Evolutionary conservation across 176 grass and related monocot genomes (phyloP), one percentile per base, ranked within the genome.

Genomic region (Echinochloa phyllopogon): DNA sequence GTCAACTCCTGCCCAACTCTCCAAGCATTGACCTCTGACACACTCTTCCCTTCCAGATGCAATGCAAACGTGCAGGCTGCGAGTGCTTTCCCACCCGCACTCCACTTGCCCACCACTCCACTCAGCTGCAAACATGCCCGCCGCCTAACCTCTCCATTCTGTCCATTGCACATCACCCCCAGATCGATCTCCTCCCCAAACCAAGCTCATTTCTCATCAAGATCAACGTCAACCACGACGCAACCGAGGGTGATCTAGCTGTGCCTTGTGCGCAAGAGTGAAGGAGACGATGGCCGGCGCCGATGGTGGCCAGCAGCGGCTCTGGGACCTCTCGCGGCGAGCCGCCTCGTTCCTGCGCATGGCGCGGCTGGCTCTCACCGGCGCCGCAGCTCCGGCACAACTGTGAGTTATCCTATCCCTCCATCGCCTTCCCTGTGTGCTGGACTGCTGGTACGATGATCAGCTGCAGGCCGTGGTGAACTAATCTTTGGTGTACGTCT

Each of bases 281-380:
- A 20, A 27, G n/a, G 49, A 20, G 20, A 10, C 36, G 50, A 82
- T 82, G 79, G 75, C 75, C 39, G 74, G 41, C 25, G 24, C 48
- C 4, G 25, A 69, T 23, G 27, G 61, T 18, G 73, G 62, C 73
- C 7, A 24, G 14, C 51, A 72, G 45, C 41, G 25, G 11, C 59
- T 84, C 24, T 45, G 87, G 9, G 86, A 78, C 65, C 25, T 83
- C 41, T 74, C 51, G 49, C 85, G 75, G 74, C 79, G 85, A 65
- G 90, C 83, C 41, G 80, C 74, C 27, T 79, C 36, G 49, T 92
- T 88, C 68, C 72, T 92, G 38, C 82, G 78, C 80, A 59, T 88
- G 47, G 76, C 87, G 29, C 37, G 91, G 81, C 55, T 93, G 71
- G 87, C 65, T 44, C 81, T 89, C 84, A 87, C 87, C 52, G 84